Conservation (phyloP, 139 green algal species). For the Coelastrella sp. region DNA sequence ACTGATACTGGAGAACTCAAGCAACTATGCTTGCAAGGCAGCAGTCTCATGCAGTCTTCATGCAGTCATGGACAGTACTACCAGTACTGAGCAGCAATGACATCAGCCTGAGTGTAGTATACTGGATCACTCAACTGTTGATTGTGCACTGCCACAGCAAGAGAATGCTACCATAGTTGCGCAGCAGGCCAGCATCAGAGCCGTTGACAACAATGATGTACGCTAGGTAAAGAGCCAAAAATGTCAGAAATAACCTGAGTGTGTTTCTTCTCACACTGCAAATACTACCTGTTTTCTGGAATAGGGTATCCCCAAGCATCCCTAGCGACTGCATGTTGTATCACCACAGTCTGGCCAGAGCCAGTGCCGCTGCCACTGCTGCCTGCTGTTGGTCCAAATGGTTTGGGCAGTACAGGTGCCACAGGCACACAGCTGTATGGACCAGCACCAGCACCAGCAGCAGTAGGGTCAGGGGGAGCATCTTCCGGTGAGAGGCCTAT, state of each 20-base stretch:
- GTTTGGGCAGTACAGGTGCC: background rate
- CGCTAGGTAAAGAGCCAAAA: too few relatives aligned
- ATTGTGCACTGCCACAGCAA: too few relatives aligned
- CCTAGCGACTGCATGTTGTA: background rate
- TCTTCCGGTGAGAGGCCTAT: background rate
- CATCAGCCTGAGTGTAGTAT: too few relatives aligned
- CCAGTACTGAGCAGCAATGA: too few relatives aligned
- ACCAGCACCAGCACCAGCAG: background rate
- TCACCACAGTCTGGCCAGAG: background rate
- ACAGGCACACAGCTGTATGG: background rate
- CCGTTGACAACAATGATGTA: too few relatives aligned
- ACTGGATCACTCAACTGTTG: too few relatives aligned
- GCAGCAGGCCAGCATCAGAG: background rate
- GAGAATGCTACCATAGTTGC: too few relatives aligned
- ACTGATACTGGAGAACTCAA: too few relatives aligned
- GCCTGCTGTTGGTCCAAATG: background rate
- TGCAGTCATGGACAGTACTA: too few relatives aligned
- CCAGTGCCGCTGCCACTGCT: background rate
- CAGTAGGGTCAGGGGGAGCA: background rate
- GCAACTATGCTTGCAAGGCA: too few relatives aligned
- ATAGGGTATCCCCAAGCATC: background rate
- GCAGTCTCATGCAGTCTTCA: too few relatives aligned
- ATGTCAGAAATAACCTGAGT: too few relatives aligned
- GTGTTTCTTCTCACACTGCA: background rate
- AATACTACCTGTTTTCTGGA: background rate